Evolutionary conservation across 192 early-diverging fungal species (phyloP), one percentile per base, ranked within the genome.

Genomic region (Umbelopsis sp.): DNA sequence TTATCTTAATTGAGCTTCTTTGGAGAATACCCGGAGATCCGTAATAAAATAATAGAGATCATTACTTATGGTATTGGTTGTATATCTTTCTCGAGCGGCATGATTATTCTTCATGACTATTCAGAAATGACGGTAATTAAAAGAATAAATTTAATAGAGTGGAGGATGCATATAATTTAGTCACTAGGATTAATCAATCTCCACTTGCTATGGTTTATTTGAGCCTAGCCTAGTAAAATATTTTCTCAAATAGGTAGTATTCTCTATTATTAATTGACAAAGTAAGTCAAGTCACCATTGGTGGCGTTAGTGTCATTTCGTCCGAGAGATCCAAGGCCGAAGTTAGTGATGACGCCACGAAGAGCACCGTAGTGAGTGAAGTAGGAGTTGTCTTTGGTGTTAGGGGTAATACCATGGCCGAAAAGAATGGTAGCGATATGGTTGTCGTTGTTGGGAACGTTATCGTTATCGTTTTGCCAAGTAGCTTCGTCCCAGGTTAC

Each of bases 241-340:
- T 44, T 9, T 44, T 44, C 5, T 44, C 43, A 44, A 44, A 44
- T 44, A 44, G 43, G 43, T 44, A 9, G 43, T 68, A 62, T 44
- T 44, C 69, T 41, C 41, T 45, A 26, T 21, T 29, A 22, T 44
- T 29, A 21, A 44, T 76, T 22, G 25, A 65, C 22, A 20, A 45
- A 52, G 4, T 29, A 78, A 20, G 66, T 45, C 59, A 50, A 29
- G 26, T 54, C 52, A 54, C 52, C 52, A 29, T 54, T 54, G 52
- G 52, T 54, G 52, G 52, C 52, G 52, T 54, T 54, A 29, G 52
- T 54, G 52, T 54, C 52, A 29, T 54, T 54, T 6, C 52, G 52
- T 54, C 52, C 52, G 52, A 54, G 52, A 54, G 52, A 54, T 54
- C 52, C 52, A 54, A 54, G 52, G 52, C 52, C 52, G 52, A 54